phyloP scores from a whole-genome alignment of 495 filamentous ascomycete genomes.

The Thozetella sp. region DNA sequence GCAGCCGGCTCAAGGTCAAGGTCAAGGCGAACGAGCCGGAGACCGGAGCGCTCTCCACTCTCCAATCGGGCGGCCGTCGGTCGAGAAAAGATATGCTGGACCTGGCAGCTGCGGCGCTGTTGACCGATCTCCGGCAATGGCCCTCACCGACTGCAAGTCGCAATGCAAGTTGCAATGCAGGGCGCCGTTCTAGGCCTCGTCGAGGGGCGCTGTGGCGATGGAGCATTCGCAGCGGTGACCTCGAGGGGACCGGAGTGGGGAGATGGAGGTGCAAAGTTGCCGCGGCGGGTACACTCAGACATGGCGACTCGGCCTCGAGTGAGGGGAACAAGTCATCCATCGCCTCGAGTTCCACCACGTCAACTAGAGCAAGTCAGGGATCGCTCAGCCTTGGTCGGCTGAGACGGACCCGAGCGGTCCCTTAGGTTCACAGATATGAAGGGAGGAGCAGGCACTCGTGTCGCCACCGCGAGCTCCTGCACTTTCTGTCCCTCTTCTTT shows the following conservation, averaged over 20 bases:
- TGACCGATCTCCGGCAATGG: slow-evolving; percentile 14
- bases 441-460: background rate
- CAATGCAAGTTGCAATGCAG: background rate
- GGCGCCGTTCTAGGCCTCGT: slow-evolving; percentile 3
- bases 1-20: too few relatives aligned
- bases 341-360: background rate
- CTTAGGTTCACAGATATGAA: background rate
- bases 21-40: too few relatives aligned
- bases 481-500: too few relatives aligned
- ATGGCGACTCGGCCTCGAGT: slow-evolving; percentile 11
- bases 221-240: slow-evolving; percentile 1
- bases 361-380: background rate
- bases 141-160: background rate
- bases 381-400: background rate
- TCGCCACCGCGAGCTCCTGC: background rate
- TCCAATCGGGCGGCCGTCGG: too few relatives aligned
- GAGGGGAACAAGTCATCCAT: slow-evolving; percentile 4
- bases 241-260: background rate
- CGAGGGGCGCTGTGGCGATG: slow-evolving; percentile 5
- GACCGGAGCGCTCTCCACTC: too few relatives aligned
- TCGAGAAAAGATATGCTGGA: too few relatives aligned
- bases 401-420: background rate
- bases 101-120: too few relatives aligned
- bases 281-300: slow-evolving; percentile 5
- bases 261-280: too few relatives aligned